Evolutionary conservation across 352 stramenopile species (phyloP), one percentile per base, ranked within the genome.

Genomic region (Pythium folliculosum): DNA sequence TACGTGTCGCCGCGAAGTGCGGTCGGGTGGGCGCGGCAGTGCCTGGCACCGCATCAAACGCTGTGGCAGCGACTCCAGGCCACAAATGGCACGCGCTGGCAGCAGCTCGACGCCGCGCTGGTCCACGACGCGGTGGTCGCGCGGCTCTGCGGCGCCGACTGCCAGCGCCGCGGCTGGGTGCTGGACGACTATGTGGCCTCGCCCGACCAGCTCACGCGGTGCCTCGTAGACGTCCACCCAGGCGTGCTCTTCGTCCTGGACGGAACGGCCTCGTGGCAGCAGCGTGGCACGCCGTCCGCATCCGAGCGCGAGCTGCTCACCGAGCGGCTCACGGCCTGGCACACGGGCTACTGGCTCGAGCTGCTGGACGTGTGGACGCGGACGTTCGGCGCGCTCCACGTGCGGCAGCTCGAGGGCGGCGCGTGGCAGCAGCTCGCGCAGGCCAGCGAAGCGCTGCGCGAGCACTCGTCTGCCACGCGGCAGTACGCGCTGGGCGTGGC

Each of bases 81-180:
- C n/a, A 19, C 70, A 32, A 51, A 5, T 32, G 27, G 27, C 35
- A 40, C 14, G 40, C 40, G 10, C 35, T 40, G 35, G 40, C 40
- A 47, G 17, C 16, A 25, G 17, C 49, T 71, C n/a, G 72, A 82
- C 47, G 21, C 50, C 8, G 60, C 54, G 0, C 37, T 75, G 5
- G 69, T 73, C 5, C 69, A 85, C 35, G 73, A 78, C 14, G 81
- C 70, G 0, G 71, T 92, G 19, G 61, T 65, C 49, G 56, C 64
- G 65, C 79, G 84, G 16, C 58, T 93, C 45, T 75, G 77, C 21
- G 82, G 77, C 2, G 77, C 81, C 4, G 82, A 93, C 13, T 93
- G 84, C 30, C 77, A 89, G 17, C 57, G 68, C 7, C 56, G 69
- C 55, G 84, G 84, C 19, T 93, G 82, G 82, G 76, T 89, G 25